A percentile compares a stretch with the other conserved stretches of the same genome.
These are phyloP conservation scores for Fusarium bulbicola DNA, from an alignment of 2,329 filamentous ascomycete genomes.

Conservation along the genomic window DNA sequence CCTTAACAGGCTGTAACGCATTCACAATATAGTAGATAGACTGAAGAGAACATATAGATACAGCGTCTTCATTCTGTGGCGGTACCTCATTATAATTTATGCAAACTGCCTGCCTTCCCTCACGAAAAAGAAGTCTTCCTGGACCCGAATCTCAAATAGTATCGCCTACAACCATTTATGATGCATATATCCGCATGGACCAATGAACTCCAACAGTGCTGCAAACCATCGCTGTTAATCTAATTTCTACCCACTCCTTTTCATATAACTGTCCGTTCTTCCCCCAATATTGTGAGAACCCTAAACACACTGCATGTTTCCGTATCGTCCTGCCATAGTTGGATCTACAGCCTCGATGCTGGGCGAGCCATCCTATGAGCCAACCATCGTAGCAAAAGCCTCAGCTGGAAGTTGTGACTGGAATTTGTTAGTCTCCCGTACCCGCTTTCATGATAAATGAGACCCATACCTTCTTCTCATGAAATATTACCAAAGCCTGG, in stretches of 20 bases:
- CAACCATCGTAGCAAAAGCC: conserved; percentile 51
- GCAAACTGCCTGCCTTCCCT: conserved; percentile 11
- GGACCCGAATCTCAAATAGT: background rate
- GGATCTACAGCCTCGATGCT: background rate
- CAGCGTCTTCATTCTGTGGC: conserved; percentile 25
- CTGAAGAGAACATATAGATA: background rate
- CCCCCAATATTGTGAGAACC: background rate
- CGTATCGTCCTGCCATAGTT: background rate
- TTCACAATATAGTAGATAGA: background rate
- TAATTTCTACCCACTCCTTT: background rate
- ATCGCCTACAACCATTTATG: conserved; percentile 7
- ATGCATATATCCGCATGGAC: conserved; percentile 22
- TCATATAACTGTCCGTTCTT: background rate
- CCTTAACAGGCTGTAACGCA: background rate
- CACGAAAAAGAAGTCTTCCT: conserved; percentile 2
- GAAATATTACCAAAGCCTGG: conserved; percentile 78
- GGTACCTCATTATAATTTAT: conserved; percentile 32
- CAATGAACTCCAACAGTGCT: conserved; percentile 38
- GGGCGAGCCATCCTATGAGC: conserved; percentile 22
- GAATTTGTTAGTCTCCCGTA: conserved; percentile 15
- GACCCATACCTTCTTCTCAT: conserved; percentile 72
- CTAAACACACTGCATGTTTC: conserved; percentile 3
- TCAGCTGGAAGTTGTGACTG: conserved; percentile 58
- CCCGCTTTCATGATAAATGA: background rate
- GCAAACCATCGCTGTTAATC: conserved; percentile 30